Conservation (phyloP, 2,329 filamentous ascomycete species). For the Monilinia fructicola region DNA sequence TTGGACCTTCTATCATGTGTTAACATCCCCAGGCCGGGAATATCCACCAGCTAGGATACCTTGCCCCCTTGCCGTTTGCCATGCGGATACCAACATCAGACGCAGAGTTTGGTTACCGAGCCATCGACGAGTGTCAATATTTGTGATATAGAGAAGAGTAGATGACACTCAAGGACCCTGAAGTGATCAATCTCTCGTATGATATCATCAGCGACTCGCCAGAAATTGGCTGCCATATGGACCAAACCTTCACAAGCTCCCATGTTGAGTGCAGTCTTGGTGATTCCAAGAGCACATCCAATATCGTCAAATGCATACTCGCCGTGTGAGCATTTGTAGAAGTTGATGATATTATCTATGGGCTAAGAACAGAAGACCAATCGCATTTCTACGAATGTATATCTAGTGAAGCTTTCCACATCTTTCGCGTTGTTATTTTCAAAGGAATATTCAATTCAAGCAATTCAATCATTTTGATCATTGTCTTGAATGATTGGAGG, state of each 20-base stretch:
- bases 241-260: neutral
- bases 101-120: slow-evolving; percentile 4
- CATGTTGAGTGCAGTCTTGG: neutral
- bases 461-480: neutral
- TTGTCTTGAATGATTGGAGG: neutral
- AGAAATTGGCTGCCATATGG: neutral
- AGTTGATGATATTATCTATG: no score
- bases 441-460: neutral
- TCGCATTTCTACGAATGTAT: neutral
- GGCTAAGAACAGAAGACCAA: neutral
- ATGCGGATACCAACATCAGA: slow-evolving; percentile 10
- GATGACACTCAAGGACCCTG: neutral
- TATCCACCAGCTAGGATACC: slow-evolving; percentile 4
- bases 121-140: slow-evolving; percentile 6
- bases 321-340: neutral
- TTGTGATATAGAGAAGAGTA: neutral
- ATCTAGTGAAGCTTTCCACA: neutral
- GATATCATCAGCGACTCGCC: neutral
- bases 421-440: neutral
- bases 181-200: neutral
- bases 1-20: slow-evolving; percentile 1
- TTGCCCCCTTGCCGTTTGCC: slow-evolving; percentile 7
- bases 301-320: neutral
- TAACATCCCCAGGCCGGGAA: neutral
- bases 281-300: neutral